These are phyloP conservation scores for Komagataella kurtzmanii DNA, from an alignment of 805 yeast genomes.

Conservation along the genomic window DNA sequence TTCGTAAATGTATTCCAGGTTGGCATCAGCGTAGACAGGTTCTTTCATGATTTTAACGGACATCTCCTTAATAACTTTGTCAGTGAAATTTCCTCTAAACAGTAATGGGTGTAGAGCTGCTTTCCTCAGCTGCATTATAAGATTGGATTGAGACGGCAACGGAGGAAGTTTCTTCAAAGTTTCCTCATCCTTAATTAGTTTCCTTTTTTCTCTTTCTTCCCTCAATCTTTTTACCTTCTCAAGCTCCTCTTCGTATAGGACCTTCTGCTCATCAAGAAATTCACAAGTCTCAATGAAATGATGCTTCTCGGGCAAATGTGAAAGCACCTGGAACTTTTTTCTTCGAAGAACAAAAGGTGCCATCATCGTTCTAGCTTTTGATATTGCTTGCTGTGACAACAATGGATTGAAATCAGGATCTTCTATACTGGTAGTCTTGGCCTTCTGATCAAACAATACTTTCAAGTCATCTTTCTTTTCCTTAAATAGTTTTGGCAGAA, in stretches of 20 bases:
- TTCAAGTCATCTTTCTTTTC: conserved; percentile 74
- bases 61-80: conserved; percentile 48
- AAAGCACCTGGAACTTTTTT: conserved; percentile 81
- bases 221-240: conserved; percentile 25
- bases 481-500: conserved; percentile 70
- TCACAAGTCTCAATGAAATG: conserved; percentile 56
- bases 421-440: conserved; percentile 41
- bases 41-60: conserved; percentile 69
- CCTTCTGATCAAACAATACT: conserved; percentile 77
- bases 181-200: not conserved
- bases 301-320: conserved; percentile 72
- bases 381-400: conserved; percentile 80
- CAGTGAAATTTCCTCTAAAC: conserved; percentile 54
- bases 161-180: conserved; percentile 9
- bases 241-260: conserved; percentile 51
- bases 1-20: conserved; percentile 63
- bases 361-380: conserved; percentile 95
- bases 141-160: conserved; percentile 42
- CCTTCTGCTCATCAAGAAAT: conserved; percentile 37
- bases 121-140: conserved; percentile 81
- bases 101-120: conserved; percentile 88
- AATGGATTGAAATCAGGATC: conserved; percentile 49
- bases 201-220: conserved; percentile 22
- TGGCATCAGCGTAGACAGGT: conserved; percentile 67
- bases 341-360: conserved; percentile 92